phyloP scores from a whole-genome alignment of 225 moss, liverwort and hornwort genomes.

The Polytrichum formosum region DNA sequence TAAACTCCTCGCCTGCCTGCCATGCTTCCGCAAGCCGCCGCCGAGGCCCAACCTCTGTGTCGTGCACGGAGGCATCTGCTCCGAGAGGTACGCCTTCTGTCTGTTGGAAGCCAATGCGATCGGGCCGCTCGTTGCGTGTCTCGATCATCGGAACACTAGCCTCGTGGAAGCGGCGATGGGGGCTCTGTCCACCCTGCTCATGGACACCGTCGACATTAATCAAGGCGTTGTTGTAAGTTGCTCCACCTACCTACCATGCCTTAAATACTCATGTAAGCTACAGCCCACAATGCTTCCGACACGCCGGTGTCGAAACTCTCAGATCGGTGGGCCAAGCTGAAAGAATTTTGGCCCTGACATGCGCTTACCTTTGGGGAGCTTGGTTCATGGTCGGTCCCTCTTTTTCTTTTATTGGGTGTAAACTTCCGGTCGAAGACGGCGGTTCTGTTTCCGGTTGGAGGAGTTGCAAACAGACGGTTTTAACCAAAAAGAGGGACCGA shows the following conservation, averaged over 20 bases:
- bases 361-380: no score
- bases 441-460: no score
- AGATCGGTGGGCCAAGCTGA: no score
- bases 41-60: conserved; percentile 36
- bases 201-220: conserved; percentile 54
- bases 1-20: background rate
- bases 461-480: no score
- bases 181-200: conserved; percentile 58
- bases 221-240: conserved; percentile 42
- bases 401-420: no score
- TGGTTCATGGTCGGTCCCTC: no score
- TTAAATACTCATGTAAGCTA: background rate
- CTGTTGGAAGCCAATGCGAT: conserved; percentile 46
- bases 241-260: background rate
- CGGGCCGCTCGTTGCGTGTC: conserved; percentile 45
- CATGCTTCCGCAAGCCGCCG: conserved; percentile 15
- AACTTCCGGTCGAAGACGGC: no score
- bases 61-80: conserved; percentile 57
- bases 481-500: no score
- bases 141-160: conserved; percentile 46
- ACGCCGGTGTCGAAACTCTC: no score
- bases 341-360: no score
- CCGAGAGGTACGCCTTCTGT: conserved; percentile 40
- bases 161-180: conserved; percentile 63
- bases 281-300: no score